Evolutionary conservation across 2,329 filamentous ascomycete species (phyloP).

Genomic region (Aspergillus ochraceus): DNA sequence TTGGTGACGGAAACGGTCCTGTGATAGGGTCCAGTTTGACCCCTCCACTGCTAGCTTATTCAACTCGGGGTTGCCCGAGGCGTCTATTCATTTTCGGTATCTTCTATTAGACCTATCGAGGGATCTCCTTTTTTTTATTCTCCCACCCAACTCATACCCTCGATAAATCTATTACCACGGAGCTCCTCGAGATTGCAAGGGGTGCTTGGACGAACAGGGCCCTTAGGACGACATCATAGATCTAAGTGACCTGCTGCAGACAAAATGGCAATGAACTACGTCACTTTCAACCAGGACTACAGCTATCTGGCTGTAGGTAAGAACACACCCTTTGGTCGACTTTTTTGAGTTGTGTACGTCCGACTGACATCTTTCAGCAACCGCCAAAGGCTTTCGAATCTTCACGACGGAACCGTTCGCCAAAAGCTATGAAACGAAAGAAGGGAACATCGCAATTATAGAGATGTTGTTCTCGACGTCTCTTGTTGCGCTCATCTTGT

Average conservation of each 20-base stretch:
- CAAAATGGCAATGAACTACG: slow-evolving; percentile 86
- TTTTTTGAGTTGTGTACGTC: slow-evolving; percentile 6
- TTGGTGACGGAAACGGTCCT: slow-evolving; percentile 17
- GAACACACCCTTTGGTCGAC: slow-evolving; percentile 28
- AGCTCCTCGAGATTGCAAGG: background rate
- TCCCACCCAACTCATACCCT: background rate
- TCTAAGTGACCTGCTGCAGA: slow-evolving; percentile 8
- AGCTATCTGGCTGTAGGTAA: slow-evolving; percentile 92
- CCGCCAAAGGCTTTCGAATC: slow-evolving; percentile 90
- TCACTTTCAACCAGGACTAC: slow-evolving; percentile 99
- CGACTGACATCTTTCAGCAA: slow-evolving; percentile 58
- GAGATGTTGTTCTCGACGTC: slow-evolving; percentile 99
- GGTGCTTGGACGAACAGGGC: background rate
- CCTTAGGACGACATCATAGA: slow-evolving; percentile 7
- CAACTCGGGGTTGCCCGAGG: background rate
- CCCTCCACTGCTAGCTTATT: slow-evolving; percentile 16
- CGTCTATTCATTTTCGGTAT: background rate
- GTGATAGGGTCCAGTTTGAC: slow-evolving; percentile 18
- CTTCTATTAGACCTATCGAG: background rate
- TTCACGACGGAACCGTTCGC: slow-evolving; percentile 96
- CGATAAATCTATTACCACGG: background rate
- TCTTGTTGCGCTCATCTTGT: slow-evolving; percentile 87
- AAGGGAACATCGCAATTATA: slow-evolving; percentile 91
- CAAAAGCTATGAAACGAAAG: slow-evolving; percentile 90
- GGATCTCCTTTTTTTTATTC: background rate